These are phyloP conservation scores for Fusarium clavum DNA, from an alignment of 2,329 filamentous ascomycete species.

Conservation along the genomic window DNA sequence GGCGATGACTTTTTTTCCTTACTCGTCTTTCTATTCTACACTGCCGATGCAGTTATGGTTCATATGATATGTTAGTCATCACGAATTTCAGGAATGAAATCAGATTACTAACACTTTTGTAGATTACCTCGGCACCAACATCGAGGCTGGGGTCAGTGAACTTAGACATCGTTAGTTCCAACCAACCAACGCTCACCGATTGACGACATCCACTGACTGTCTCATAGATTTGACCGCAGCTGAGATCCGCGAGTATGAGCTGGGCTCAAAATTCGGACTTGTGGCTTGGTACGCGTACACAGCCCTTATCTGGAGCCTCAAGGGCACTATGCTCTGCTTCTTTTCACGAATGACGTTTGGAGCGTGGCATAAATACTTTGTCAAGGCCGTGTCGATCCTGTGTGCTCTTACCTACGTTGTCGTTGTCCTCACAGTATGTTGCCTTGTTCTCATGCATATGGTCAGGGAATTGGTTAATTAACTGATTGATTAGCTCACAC, in stretches of 20 bases:
- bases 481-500: conserved; percentile 27
- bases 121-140: conserved; percentile 42
- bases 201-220: background rate
- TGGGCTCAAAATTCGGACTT: conserved; percentile 54
- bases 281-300: conserved; percentile 56
- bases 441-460: background rate
- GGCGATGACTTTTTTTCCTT: conserved; percentile 55
- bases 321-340: conserved; percentile 48
- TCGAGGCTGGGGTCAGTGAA: conserved; percentile 27
- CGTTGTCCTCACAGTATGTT: conserved; percentile 38
- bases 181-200: background rate
- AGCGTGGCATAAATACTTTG: conserved; percentile 38
- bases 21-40: conserved; percentile 51
- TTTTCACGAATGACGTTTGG: conserved; percentile 47
- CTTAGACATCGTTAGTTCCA: background rate
- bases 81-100: accelerated
- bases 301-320: conserved; percentile 51
- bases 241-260: conserved; percentile 46
- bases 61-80: conserved; percentile 48
- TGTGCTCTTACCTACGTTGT: conserved; percentile 28
- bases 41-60: conserved; percentile 51
- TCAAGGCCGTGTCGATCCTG: conserved; percentile 18
- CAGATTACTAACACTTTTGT: background rate
- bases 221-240: conserved; percentile 37
- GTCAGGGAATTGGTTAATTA: background rate